Evolutionary conservation across 148 eudicot genomes (phyloP).

Genomic region (Oxyria digyna): DNA sequence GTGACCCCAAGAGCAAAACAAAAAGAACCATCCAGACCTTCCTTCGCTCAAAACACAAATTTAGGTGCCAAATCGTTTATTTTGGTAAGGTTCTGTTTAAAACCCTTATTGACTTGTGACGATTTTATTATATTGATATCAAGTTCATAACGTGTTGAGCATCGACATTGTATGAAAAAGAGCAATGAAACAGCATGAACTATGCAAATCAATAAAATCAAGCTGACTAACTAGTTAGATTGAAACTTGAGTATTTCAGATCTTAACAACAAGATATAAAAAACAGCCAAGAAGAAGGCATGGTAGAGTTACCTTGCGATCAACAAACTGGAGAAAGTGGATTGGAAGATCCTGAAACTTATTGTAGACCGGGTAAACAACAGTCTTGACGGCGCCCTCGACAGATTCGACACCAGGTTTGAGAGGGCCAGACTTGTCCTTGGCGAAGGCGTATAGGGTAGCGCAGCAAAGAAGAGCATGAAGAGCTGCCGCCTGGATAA

Average conservation of each 20-base stretch:
- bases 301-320: constrained; percentile 63
- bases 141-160: no score
- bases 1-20: neutral
- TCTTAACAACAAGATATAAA: neutral
- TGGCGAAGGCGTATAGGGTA: constrained; percentile 59
- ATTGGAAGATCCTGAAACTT: constrained; percentile 64
- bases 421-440: constrained; percentile 83
- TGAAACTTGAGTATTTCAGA: neutral
- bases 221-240: neutral
- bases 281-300: neutral
- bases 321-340: constrained; percentile 71
- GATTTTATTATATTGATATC: neutral
- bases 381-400: constrained; percentile 82
- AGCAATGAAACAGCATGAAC: neutral
- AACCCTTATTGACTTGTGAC: neutral
- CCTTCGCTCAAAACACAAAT: neutral
- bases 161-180: no score
- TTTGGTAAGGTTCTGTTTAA: neutral
- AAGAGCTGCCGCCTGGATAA: constrained; percentile 50
- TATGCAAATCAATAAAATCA: neutral
- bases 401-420: constrained; percentile 78
- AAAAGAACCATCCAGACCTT: neutral
- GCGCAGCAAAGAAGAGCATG: constrained; percentile 53
- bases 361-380: constrained; percentile 77
- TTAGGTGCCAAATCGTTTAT: neutral